Conservation (phyloP, 208 protist genomes). For the Trypanosomatidae sp. region DNA sequence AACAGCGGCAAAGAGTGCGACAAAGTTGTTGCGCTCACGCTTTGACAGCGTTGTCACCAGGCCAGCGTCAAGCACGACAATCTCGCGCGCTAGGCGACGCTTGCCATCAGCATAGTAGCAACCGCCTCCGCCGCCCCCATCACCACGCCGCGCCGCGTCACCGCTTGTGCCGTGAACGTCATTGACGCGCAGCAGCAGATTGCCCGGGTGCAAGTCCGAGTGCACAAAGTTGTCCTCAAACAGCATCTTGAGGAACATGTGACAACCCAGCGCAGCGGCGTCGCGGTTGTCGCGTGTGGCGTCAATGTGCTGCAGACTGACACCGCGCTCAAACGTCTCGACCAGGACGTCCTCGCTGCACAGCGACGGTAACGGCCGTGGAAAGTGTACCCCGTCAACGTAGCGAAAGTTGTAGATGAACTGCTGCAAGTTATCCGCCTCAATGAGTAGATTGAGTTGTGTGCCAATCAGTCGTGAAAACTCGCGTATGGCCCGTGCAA, state of each 20-base stretch:
- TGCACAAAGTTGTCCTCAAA: conserved; percentile 93
- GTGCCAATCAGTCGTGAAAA: conserved; percentile 69
- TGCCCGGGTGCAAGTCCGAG: conserved; percentile 90
- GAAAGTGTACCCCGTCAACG: conserved; percentile 68
- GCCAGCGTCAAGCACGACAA: conserved; percentile 85
- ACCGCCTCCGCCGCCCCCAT: too few species aligned
- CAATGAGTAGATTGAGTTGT: conserved; percentile 78
- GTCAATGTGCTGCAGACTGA: conserved; percentile 41
- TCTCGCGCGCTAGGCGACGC: conserved; percentile 27
- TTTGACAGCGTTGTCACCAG: conserved; percentile 78
- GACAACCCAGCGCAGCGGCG: conserved; percentile 67
- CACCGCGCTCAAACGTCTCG: conserved; percentile 83
- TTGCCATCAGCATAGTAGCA: conserved; percentile 58
- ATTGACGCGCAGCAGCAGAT: conserved; percentile 64
- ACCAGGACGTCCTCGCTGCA: conserved; percentile 56
- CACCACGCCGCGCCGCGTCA: too few species aligned
- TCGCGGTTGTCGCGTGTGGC: conserved; percentile 30
- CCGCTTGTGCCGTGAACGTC: conserved; percentile 9
- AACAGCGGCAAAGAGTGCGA: conserved; percentile 86
- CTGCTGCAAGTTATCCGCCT: conserved; percentile 75
- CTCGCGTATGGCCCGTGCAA: conserved; percentile 45
- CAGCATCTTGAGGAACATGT: conserved; percentile 93
- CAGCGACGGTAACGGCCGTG: conserved; percentile 47
- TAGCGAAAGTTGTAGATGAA: conserved; percentile 79
- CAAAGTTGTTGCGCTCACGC: conserved; percentile 85